phyloP scores from a whole-genome alignment of 2,329 filamentous ascomycete species.

The Penicillium janthinellum region DNA sequence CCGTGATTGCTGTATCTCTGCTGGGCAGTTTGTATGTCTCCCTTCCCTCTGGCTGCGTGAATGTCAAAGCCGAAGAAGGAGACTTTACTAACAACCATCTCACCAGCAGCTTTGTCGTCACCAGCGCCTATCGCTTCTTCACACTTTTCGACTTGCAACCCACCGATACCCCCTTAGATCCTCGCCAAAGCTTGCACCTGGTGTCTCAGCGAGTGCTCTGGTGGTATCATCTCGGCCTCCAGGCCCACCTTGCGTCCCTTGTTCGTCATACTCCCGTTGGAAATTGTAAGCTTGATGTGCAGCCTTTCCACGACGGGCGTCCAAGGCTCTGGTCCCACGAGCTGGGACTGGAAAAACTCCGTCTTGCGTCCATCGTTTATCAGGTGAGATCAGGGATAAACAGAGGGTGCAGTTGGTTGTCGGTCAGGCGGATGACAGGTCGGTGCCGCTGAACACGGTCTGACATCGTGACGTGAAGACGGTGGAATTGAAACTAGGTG shows the following conservation, averaged over 20 bases:
- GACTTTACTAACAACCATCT: neutral
- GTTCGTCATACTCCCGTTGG: conserved; percentile 6
- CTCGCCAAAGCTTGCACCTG: conserved; percentile 51
- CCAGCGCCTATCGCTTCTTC: conserved; percentile 38
- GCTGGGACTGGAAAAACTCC: neutral
- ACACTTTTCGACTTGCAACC: conserved; percentile 50
- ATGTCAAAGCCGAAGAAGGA: neutral
- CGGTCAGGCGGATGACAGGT: conserved; percentile 5
- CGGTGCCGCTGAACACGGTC: conserved; percentile 18
- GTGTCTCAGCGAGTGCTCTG: conserved; percentile 53
- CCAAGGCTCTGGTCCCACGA: neutral
- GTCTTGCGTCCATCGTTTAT: conserved; percentile 7
- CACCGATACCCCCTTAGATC: conserved; percentile 49
- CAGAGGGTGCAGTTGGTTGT: conserved; percentile 4
- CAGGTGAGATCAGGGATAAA: conserved; percentile 8
- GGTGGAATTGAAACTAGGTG: no score
- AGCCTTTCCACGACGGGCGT: neutral
- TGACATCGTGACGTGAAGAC: conserved; percentile 12
- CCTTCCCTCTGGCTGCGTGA: neutral
- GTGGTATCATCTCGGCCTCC: conserved; percentile 23
- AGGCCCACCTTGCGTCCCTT: conserved; percentile 21
- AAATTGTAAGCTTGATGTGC: neutral
- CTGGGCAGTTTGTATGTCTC: conserved; percentile 17
- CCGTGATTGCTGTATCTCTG: conserved; percentile 15
- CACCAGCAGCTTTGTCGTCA: conserved; percentile 46